Percentiles rank a stretch among this genome's conserved stretches.
Conservation (phyloP, 495 filamentous ascomycete genomes). For the Lasiosphaeria hispida region DNA sequence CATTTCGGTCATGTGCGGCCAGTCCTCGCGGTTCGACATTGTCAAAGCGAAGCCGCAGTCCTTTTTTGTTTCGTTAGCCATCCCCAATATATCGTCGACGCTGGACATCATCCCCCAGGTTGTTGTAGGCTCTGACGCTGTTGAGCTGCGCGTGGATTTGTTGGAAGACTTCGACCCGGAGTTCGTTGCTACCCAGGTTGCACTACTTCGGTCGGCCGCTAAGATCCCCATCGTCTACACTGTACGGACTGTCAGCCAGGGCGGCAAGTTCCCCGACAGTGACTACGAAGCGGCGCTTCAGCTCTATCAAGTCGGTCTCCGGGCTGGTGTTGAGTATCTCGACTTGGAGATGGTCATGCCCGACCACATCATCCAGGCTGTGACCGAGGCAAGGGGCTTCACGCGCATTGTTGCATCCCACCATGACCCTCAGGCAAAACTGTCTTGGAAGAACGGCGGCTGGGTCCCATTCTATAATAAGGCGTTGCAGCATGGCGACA, state of each 20-base stretch:
- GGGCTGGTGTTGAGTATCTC: conserved; percentile 84
- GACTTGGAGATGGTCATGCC: conserved; percentile 92
- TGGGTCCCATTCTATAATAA: conserved; percentile 87
- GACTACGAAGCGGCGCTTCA: conserved; percentile 63
- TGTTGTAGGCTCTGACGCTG: conserved; percentile 84
- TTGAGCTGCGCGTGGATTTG: conserved; percentile 92
- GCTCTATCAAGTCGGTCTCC: conserved; percentile 75
- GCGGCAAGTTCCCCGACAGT: conserved; percentile 82
- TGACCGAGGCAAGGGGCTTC: conserved; percentile 66
- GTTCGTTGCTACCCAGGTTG: conserved; percentile 77
- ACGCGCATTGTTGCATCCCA: conserved; percentile 89
- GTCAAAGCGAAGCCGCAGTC: conserved; percentile 71
- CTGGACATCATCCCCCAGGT: conserved; percentile 66
- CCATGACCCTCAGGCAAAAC: conserved; percentile 75
- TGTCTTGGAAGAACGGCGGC: conserved; percentile 85
- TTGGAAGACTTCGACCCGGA: conserved; percentile 73
- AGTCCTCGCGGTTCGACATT: conserved; percentile 58
- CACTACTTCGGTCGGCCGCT: conserved; percentile 71
- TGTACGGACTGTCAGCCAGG: conserved; percentile 79
- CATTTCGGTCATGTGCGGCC: conserved; percentile 68
- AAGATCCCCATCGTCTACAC: conserved; percentile 92
- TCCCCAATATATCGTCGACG: conserved; percentile 66
- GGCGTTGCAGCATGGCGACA: conserved; percentile 80
- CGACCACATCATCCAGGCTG: conserved; percentile 61
- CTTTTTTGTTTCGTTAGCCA: conserved; percentile 90